Percentiles rank a stretch among this genome's conserved stretches.
Evolutionary conservation across 352 stramenopile genomes (phyloP).

Genomic region (Sclerospora graminicola): DNA sequence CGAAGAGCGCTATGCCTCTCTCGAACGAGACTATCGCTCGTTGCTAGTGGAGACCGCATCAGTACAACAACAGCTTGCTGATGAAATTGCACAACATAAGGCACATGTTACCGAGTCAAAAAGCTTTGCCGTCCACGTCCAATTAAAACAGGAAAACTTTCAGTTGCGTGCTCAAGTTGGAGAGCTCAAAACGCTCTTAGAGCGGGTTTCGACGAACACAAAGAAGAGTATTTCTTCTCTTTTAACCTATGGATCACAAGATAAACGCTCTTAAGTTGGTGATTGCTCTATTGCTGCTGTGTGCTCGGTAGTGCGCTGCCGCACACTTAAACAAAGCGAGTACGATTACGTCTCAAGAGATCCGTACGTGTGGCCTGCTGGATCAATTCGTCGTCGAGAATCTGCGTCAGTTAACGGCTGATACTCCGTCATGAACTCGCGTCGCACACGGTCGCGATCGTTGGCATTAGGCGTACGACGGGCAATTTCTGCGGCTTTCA

Average conservation of each 20-base stretch:
- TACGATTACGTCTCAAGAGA: slow-evolving; percentile 55
- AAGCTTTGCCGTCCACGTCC: slow-evolving; percentile 57
- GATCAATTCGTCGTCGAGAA: slow-evolving; percentile 51
- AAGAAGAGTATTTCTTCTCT: slow-evolving; percentile 54
- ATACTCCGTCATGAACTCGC: slow-evolving; percentile 85
- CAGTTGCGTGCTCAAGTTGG: slow-evolving; percentile 52
- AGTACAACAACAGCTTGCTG: not conserved
- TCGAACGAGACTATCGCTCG: slow-evolving; percentile 9
- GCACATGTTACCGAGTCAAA: slow-evolving; percentile 8
- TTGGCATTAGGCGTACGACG: slow-evolving; percentile 67
- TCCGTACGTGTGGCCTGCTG: slow-evolving; percentile 66
- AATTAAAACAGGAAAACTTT: slow-evolving; percentile 70
- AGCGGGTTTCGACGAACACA: slow-evolving; percentile 54
- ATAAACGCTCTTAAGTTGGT: slow-evolving; percentile 4
- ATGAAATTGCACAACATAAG: slow-evolving; percentile 17
- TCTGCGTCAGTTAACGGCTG: slow-evolving; percentile 57
- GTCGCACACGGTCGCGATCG: slow-evolving; percentile 70
- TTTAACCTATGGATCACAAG: slow-evolving; percentile 10
- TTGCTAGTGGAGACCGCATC: too few species aligned
- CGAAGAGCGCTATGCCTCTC: slow-evolving; percentile 10
- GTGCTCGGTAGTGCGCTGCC: not conserved
- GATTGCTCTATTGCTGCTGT: slow-evolving; percentile 19
- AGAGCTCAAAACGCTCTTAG: slow-evolving; percentile 61
- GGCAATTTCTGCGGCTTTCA: slow-evolving; percentile 76
- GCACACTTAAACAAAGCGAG: slow-evolving; percentile 7